Evolutionary conservation across 2,329 filamentous ascomycete species (phyloP).

Genomic region (Aspergillus novoparasiticus): DNA sequence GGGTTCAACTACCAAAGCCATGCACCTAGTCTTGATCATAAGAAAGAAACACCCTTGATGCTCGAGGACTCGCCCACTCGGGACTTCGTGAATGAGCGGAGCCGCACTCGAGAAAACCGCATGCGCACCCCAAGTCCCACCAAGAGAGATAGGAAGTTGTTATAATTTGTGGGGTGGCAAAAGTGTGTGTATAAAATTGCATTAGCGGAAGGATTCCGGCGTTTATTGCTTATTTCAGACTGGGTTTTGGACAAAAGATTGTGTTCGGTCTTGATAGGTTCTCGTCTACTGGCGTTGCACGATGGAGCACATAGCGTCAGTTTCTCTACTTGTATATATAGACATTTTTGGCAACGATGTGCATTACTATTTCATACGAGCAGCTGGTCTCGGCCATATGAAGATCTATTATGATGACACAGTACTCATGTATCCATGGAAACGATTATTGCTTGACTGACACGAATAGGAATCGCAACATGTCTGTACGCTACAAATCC

Average conservation of each 20-base stretch:
- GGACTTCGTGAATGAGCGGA: slow-evolving; percentile 35
- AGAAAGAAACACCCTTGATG: slow-evolving; percentile 31
- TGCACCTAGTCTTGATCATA: slow-evolving; percentile 24
- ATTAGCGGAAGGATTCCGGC: slow-evolving; percentile 16
- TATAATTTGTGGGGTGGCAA: slow-evolving; percentile 1
- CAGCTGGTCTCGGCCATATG: background rate
- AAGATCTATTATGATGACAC: background rate
- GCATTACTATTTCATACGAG: background rate
- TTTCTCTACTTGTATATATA: background rate
- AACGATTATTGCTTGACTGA: background rate
- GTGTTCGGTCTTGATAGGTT: background rate
- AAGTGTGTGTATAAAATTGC: slow-evolving; percentile 8
- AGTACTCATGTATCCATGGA: background rate
- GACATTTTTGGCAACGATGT: background rate
- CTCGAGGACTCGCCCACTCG: slow-evolving; percentile 34
- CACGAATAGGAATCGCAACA: background rate
- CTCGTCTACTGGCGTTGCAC: background rate
- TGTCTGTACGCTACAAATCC: background rate
- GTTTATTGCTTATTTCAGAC: background rate
- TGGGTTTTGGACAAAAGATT: background rate
- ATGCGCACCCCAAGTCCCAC: slow-evolving; percentile 42
- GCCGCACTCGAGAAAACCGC: slow-evolving; percentile 33
- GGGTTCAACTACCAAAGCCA: slow-evolving; percentile 27
- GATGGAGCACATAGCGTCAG: background rate
- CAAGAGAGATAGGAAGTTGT: slow-evolving; percentile 31